Conservation (phyloP, 2,329 filamentous ascomycete species). For the Dryadomyces sulphureus region DNA sequence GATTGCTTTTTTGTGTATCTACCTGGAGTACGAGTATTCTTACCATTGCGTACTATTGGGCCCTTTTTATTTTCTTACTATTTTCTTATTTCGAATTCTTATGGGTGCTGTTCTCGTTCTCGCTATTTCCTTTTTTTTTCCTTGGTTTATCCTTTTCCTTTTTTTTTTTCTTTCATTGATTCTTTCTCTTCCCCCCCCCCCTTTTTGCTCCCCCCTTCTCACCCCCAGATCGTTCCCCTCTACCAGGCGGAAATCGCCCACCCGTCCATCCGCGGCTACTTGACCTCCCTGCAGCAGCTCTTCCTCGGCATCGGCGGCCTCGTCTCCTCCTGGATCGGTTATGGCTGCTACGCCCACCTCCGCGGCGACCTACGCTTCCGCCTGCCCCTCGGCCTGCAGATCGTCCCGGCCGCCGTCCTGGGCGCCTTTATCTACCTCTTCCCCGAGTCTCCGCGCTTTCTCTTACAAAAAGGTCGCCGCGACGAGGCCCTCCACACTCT, state of each 20-base stretch:
- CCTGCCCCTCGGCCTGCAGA: constrained; percentile 27
- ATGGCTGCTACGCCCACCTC: constrained; percentile 21
- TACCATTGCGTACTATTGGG: no score
- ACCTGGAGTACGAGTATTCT: no score
- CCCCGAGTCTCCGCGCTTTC: constrained; percentile 25
- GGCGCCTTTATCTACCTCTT: constrained; percentile 10
- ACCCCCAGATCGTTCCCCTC: constrained; percentile 49
- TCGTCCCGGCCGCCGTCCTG: constrained; percentile 23
- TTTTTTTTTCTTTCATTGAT: no score
- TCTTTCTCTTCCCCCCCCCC: no score
- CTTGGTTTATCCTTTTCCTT: no score
- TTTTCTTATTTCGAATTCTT: no score
- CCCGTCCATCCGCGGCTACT: constrained; percentile 44
- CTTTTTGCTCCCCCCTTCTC: constrained; percentile 37
- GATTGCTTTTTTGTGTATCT: no score
- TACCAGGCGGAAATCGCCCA: constrained; percentile 54
- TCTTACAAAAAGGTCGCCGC: constrained; percentile 20
- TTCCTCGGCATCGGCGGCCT: constrained; percentile 49
- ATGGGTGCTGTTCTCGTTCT: no score
- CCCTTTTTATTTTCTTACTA: no score
- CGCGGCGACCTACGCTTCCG: constrained; percentile 19
- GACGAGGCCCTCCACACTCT: constrained; percentile 25
- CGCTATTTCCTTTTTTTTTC: no score
- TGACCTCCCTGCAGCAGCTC: constrained; percentile 49
- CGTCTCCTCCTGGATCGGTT: constrained; percentile 45